Conservation (phyloP, 331 rosid genomes). For the Erythrophleum ivorense region DNA sequence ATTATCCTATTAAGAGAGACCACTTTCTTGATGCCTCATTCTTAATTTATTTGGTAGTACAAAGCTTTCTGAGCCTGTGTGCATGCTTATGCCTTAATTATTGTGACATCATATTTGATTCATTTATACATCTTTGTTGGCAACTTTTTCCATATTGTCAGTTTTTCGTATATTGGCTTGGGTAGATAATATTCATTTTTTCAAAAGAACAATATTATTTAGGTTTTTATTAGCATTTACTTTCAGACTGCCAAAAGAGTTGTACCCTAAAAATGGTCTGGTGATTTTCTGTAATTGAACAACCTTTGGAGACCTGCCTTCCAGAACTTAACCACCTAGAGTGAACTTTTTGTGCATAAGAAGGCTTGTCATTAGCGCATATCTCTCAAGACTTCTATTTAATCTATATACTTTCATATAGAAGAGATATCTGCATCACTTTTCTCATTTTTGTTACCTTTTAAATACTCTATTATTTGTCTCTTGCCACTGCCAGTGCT, state of each 20-base stretch:
- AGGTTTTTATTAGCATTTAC: too few relatives aligned
- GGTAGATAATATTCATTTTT: too few relatives aligned
- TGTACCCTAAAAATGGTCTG: too few relatives aligned
- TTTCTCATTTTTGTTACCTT: neutral
- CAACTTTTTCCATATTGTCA: neutral
- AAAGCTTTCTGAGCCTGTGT: constrained; percentile 4
- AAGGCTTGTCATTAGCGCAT: too few relatives aligned
- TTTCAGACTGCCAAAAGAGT: too few relatives aligned
- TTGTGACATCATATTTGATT: constrained; percentile 16
- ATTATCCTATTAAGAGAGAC: neutral
- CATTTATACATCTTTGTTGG: neutral
- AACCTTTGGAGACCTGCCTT: too few relatives aligned
- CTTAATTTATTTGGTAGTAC: constrained; percentile 11
- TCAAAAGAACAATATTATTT: too few relatives aligned
- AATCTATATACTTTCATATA: neutral
- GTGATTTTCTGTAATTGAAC: too few relatives aligned
- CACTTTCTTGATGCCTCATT: neutral
- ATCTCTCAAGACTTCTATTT: neutral
- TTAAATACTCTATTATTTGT: neutral
- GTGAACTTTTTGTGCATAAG: too few relatives aligned
- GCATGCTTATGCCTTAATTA: constrained; percentile 23
- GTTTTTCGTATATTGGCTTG: too few relatives aligned
- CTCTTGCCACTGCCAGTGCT: neutral
- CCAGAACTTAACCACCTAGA: too few relatives aligned
- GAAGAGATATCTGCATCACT: neutral